phyloP scores from a whole-genome alignment of 2,329 filamentous ascomycete species.

The Blastomyces percursus region DNA sequence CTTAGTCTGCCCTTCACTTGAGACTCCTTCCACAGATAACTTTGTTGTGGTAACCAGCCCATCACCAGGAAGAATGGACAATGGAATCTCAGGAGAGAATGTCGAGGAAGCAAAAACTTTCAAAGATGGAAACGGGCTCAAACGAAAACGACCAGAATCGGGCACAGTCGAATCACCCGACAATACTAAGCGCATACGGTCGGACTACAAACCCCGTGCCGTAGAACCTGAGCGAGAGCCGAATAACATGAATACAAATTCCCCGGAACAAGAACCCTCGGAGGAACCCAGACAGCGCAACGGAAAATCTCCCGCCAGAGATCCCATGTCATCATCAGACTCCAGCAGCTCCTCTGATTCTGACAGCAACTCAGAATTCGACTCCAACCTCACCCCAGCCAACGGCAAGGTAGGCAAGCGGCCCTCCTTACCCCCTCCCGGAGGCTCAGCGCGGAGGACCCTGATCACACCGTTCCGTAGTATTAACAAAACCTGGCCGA shows the following conservation, averaged over 20 bases:
- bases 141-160: not conserved
- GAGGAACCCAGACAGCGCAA: not conserved
- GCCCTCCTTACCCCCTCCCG: not conserved
- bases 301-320: not conserved
- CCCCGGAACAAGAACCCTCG: not conserved
- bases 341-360: conserved; percentile 9
- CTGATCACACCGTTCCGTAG: not conserved
- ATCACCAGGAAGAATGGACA: not conserved
- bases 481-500: not conserved
- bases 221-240: not conserved
- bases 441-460: not conserved
- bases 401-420: not conserved
- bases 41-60: not conserved
- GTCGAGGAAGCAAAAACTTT: not conserved
- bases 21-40: not conserved
- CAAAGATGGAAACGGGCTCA: not conserved
- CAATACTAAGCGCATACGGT: not conserved
- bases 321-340: not conserved
- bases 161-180: not conserved
- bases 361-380: conserved; percentile 15
- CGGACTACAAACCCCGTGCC: not conserved
- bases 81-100: not conserved
- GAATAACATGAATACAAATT: not conserved
- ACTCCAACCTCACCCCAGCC: not conserved
- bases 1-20: not conserved